Evolutionary conservation across 495 filamentous ascomycete genomes (phyloP), one percentile per base, ranked within the genome.

Genomic region (Penicillium parvum): DNA sequence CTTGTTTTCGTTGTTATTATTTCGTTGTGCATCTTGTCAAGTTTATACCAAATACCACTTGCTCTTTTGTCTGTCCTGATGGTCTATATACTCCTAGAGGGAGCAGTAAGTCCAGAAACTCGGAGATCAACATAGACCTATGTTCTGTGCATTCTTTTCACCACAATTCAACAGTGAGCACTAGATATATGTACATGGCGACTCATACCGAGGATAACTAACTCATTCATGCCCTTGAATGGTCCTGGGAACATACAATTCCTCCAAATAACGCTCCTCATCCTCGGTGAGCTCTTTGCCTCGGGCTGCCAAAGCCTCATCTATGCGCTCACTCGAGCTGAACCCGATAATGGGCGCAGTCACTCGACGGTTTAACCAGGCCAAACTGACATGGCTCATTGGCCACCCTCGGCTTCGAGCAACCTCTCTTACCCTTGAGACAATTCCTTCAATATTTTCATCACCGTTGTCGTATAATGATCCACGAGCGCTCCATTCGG

Each of bases 261-360:
- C 79, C 60, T 85, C 79, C 16, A 85, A 49, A 45, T 77, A 79
- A 43, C 60, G 66, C 37, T 71, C 64, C 33, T 83, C 81, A 35
- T 82, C 74, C 5, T 71, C 66, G 1, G 66, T 75, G 52, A 84
- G 43, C 9, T 42, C 53, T 47, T 76, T 68, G 1, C 63, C 65
- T 12, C 58, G 55, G 1, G 71, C 50, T 20, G 63, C 62, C 27
- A 75, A 55, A 5, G 71, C 73, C 44, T 83, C 73, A 5, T 82
- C 73, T 15, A 85, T 58, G 32, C 77, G 60, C 45, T 72, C 62
- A 6, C 72, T 45, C 38, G 63, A 78, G 36, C 61, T 73, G 37
- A 83, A 69, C 1, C 82, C 82, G 25, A 84, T 66, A n/a, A 83
- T 81, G 3, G 82, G 79, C 17, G 60, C 68, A 7, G 67, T 62